Percentiles rank a stretch among this genome's conserved stretches.
Conservation (phyloP, 768 basidiomycete species). For the Plicaturopsis crispa region DNA sequence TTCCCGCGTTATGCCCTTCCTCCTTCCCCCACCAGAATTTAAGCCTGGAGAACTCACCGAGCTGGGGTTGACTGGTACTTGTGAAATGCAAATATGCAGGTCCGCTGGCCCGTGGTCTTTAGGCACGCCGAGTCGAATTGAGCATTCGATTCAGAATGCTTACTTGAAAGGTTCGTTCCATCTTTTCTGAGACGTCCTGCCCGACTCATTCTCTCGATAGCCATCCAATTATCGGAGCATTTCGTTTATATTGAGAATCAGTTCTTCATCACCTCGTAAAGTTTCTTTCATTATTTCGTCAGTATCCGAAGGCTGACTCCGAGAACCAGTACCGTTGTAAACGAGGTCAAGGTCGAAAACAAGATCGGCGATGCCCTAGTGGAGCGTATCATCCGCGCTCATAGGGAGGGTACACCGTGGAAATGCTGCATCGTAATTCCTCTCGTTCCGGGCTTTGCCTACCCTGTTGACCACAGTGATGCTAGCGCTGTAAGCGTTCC, state of each 20-base stretch:
- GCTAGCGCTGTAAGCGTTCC: slow-evolving; percentile 70
- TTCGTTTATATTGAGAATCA: slow-evolving; percentile 99
- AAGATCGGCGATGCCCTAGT: slow-evolving; percentile 92
- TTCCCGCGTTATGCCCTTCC: slow-evolving; percentile 84
- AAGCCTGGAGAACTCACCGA: slow-evolving; percentile 68
- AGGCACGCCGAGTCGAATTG: slow-evolving; percentile 77
- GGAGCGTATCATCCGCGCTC: slow-evolving; percentile 82
- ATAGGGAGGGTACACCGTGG: slow-evolving; percentile 77
- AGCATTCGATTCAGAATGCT: slow-evolving; percentile 92
- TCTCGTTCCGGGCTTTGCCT: slow-evolving; percentile 87
- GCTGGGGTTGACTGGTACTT: slow-evolving; percentile 87
- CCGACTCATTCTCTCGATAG: slow-evolving; percentile 27
- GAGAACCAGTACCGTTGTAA: slow-evolving; percentile 61
- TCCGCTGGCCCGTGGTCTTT: slow-evolving; percentile 96
- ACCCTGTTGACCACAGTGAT: slow-evolving; percentile 87
- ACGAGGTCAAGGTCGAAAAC: slow-evolving; percentile 85
- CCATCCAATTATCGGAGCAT: slow-evolving; percentile 89
- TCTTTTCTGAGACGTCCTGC: neutral
- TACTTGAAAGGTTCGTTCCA: slow-evolving; percentile 69
- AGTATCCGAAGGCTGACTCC: neutral
- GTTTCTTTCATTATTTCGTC: neutral
- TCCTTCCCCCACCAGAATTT: slow-evolving; percentile 91
- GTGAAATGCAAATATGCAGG: slow-evolving; percentile 94
- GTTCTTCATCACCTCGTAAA: slow-evolving; percentile 86
- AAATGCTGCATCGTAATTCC: slow-evolving; percentile 91